Evolutionary conservation across 2,329 filamentous ascomycete species (phyloP).

Genomic region (Phyllosticta citrichinensis): DNA sequence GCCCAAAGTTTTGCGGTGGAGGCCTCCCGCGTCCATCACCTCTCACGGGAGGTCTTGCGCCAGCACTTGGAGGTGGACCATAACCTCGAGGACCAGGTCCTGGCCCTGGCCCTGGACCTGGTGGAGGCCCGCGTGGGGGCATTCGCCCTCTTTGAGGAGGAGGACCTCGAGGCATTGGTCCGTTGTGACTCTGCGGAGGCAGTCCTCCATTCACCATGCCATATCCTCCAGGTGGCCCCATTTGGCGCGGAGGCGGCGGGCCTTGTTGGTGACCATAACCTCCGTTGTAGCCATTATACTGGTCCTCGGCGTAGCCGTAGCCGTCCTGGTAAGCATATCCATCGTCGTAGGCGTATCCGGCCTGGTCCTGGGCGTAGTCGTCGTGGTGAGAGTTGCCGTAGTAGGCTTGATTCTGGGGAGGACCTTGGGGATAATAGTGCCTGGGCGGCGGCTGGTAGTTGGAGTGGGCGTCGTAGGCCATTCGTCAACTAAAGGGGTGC

Average conservation of each 20-base stretch:
- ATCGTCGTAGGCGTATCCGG: conserved; percentile 26
- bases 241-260: conserved; percentile 3
- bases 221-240: conserved; percentile 14
- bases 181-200: conserved; percentile 11
- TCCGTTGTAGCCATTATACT: conserved; percentile 3
- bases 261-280: conserved; percentile 19
- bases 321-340: conserved; percentile 19
- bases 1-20: not conserved
- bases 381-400: conserved; percentile 14
- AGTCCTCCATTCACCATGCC: conserved; percentile 14
- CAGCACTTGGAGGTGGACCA: conserved; percentile 1
- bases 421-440: conserved; percentile 24
- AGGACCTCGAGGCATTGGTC: conserved; percentile 1
- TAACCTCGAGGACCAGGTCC: conserved; percentile 1
- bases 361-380: conserved; percentile 16
- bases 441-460: conserved; percentile 25
- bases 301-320: conserved; percentile 23
- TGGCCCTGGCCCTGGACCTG: not conserved
- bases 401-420: conserved; percentile 16
- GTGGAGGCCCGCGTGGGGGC: not conserved
- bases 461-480: conserved; percentile 32
- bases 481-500: conserved; percentile 11
- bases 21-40: not conserved
- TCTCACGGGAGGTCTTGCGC: not conserved
- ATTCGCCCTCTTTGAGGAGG: not conserved